Evolutionary conservation across 176 grass and related monocot genomes (phyloP), one percentile per base, ranked within the genome.

Genomic region (Stipa capillata): DNA sequence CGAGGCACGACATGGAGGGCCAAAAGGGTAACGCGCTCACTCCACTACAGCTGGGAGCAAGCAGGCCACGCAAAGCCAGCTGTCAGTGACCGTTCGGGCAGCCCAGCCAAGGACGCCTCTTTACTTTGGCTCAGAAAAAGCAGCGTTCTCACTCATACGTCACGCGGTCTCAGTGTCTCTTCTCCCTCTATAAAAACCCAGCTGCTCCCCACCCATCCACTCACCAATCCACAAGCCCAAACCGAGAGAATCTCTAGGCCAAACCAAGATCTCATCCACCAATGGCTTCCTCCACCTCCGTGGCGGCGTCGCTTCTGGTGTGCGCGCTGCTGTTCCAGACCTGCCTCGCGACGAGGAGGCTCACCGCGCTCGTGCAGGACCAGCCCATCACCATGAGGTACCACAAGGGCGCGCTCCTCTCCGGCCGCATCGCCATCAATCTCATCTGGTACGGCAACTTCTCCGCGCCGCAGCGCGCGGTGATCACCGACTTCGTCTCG

Each of bases 371-470:
- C 0, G 94, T 91, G n/a, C 73, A 88, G 61, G 93, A 92, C 2
- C 86, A 36, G 51, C 87, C 78, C 27, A 77, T 96, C 41, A 88
- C 89, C 69, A 89, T 91, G 76, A 78, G 48, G 25, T 94, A 97
- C 91, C 94, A 94, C 89, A 94, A 92, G 80, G 94, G 94, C 12
- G 94, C 84, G 7, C 89, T 97, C 20, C 88, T 94, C 23, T 56
- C 84, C 0, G 94, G 94, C 48, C 84, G 44, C 49, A 86, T 92
- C 81, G 72, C 91, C 59, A 52, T 94, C 29, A 91, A 89, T 69
- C 79, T 97, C 78, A 65, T 94, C 41, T 94, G 94, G 91, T 94
- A 97, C 84, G 89, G 94, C 21, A 76, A 86, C 69, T 97, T 97
- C 91, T 75, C 89, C 16, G 74, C 89, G 4, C 6, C 85, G 13